phyloP scores from a whole-genome alignment of 139 green algal genomes.

The Ettlia oleoabundans region DNA sequence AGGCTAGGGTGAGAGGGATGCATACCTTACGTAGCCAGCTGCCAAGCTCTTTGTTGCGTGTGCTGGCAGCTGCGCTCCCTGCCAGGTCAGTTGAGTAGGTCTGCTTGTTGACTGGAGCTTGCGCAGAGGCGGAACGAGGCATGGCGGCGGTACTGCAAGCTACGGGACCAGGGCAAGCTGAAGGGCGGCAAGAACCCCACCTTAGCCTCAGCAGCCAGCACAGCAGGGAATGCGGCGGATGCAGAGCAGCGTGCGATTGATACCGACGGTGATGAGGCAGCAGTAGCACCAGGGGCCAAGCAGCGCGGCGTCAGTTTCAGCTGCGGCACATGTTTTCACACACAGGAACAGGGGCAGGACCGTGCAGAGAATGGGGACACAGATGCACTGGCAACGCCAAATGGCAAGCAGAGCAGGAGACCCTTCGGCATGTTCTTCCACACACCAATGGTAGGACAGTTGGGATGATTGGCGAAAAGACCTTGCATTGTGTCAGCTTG shows the following conservation, averaged over 20 bases:
- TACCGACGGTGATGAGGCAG: no score
- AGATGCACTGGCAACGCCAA: background rate
- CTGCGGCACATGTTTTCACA: background rate
- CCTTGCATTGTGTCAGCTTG: no score
- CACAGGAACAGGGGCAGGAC: no score
- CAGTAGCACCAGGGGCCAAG: background rate
- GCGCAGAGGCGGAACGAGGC: conserved; percentile 15
- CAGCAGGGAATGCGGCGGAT: background rate
- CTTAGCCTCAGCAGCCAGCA: background rate
- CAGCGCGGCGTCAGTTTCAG: background rate
- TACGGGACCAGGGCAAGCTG: background rate
- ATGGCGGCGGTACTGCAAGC: conserved; percentile 23
- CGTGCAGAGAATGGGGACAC: background rate
- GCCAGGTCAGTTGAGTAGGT: no score
- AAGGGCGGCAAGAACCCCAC: conserved; percentile 7
- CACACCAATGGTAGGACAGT: background rate
- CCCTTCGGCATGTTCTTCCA: background rate
- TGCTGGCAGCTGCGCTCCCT: no score
- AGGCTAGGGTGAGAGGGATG: background rate
- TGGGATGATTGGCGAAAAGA: background rate
- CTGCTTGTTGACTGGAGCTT: no score
- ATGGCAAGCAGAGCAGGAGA: background rate
- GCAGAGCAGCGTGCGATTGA: background rate
- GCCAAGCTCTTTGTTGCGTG: no score
- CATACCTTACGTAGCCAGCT: background rate